Conservation (phyloP, 345 rosid genomes). For the Aquilaria yunnanensis region DNA sequence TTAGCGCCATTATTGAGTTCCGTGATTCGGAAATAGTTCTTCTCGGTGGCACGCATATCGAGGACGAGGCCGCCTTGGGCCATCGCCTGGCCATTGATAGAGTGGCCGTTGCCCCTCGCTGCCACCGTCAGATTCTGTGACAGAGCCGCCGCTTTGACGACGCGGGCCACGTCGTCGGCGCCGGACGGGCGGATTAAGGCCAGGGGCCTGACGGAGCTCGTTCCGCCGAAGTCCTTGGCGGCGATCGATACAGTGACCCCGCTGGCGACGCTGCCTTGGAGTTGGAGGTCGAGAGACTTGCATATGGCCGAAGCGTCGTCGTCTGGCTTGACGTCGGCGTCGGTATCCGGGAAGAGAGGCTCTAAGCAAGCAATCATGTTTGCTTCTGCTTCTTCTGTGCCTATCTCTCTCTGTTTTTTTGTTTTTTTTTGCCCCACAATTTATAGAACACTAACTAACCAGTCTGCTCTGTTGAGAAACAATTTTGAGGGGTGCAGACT, state of each 20-base stretch:
- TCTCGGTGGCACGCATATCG: conserved; percentile 67
- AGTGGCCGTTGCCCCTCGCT: conserved; percentile 96
- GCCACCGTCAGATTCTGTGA: conserved; percentile 72
- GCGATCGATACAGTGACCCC: conserved; percentile 28
- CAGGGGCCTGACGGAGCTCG: conserved; percentile 46
- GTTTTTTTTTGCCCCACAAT: background rate
- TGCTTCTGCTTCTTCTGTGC: background rate
- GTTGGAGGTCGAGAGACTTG: conserved; percentile 40
- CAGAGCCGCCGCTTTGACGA: conserved; percentile 38
- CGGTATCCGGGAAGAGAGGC: conserved; percentile 62
- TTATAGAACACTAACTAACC: background rate
- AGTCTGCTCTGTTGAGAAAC: background rate
- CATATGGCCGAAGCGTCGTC: conserved; percentile 34
- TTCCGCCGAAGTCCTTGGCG: conserved; percentile 80
- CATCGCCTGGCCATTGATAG: conserved; percentile 98
- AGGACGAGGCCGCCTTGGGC: conserved; percentile 68
- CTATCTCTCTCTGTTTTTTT: background rate
- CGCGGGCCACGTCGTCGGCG: conserved; percentile 60
- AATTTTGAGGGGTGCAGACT: conserved; percentile 7
- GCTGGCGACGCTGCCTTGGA: conserved; percentile 46
- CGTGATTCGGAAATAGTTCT: conserved; percentile 31
- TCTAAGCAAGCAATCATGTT: conserved; percentile 78
- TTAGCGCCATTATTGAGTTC: conserved; percentile 14
- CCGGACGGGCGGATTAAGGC: conserved; percentile 57
- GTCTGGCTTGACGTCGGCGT: conserved; percentile 39